Base-by-base conservation (phyloP, 768 basidiomycete genomes). In the Leccinum rimulosum region DNA sequence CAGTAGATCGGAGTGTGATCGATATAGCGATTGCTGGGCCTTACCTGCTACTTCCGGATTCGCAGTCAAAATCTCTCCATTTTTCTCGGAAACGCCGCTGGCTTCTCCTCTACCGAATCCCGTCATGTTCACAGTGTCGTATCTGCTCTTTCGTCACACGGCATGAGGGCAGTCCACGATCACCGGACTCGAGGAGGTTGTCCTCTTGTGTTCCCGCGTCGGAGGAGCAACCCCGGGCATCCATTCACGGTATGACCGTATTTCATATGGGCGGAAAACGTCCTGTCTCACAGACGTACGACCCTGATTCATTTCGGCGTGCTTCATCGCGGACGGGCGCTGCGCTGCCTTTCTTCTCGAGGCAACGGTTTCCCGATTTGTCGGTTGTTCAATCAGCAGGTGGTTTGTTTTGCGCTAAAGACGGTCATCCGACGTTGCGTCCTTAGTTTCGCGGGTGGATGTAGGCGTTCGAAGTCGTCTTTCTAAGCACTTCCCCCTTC, bases 251-350 rank as follows among this genome's bases (percentile, higher is more conserved):
- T 45, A 35, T n/a, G 43, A 6, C 43, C 11, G 43, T 49, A 55
- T 59, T 60, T 61, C 50, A 48, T 57, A 58, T 9, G 53, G 43
- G 45, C 25, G 17, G 49, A 51, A 55, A 35, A 27, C 17, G 9
- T 28, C 52, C 48, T 7, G 54, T 58, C 58, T 51, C 58, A 22
- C 59, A 59, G 36, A 49, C 48, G 8, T 19, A n/a, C 60, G 63
- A 52, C 68, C 70, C 69, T 72, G 68, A 59, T 66, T 72, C 70
- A 70, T 70, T 70, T 70, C 69, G 69, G 69, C 61, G 58, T 59
- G 6, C 55, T 57, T 61, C 22, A 56, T 54, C 6, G 62, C 65
- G 64, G 67, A 58, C 52, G 50, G 40, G 56, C 48, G 52, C 55
- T 58, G 27, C 11, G 43, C 11, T 35, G 11, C 2, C 28, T 40